A percentile compares a stretch with the other conserved stretches of the same genome.
Evolutionary conservation across 2,329 filamentous ascomycete species (phyloP).

Genomic region (Thielaviopsis musarum): DNA sequence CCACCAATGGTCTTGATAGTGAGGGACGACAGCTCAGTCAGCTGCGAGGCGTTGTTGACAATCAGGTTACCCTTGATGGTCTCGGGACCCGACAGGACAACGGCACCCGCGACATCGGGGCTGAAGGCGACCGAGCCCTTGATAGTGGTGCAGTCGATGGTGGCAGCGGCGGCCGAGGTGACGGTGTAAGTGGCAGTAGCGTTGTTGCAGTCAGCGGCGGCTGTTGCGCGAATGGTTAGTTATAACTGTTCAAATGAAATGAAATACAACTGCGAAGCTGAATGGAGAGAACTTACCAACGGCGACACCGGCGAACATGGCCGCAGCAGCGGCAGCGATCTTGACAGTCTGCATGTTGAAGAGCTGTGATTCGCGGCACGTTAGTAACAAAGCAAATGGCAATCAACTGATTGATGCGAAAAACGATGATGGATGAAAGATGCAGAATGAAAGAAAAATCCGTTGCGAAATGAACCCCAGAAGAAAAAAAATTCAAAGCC

Average conservation of each 20-base stretch:
- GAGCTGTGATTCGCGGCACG: neutral
- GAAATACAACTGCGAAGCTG: too few species aligned
- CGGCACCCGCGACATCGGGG: slow-evolving; percentile 28
- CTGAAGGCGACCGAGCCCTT: slow-evolving; percentile 35
- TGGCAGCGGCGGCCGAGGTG: slow-evolving; percentile 44
- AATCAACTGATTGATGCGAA: neutral
- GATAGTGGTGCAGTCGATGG: slow-evolving; percentile 46
- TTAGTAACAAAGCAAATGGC: neutral
- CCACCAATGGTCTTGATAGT: slow-evolving; percentile 50
- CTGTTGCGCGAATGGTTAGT: neutral
- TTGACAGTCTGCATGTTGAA: slow-evolving; percentile 31
- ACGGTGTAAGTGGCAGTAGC: slow-evolving; percentile 31
- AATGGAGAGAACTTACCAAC: slow-evolving; percentile 23
- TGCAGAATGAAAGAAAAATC: neutral
- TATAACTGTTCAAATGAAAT: neutral
- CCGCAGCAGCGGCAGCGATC: slow-evolving; percentile 29
- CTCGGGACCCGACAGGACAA: slow-evolving; percentile 45
- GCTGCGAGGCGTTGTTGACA: slow-evolving; percentile 35
- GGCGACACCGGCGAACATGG: slow-evolving; percentile 23
- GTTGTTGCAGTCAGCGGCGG: slow-evolving; percentile 16
- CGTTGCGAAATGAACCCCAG: neutral
- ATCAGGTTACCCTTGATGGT: slow-evolving; percentile 40
- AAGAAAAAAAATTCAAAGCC: neutral
- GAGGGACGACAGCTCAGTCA: slow-evolving; percentile 46
- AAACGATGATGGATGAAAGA: neutral